Conservation (phyloP, 1,284 basidiomycete species). For the Stereum hirsutum region DNA sequence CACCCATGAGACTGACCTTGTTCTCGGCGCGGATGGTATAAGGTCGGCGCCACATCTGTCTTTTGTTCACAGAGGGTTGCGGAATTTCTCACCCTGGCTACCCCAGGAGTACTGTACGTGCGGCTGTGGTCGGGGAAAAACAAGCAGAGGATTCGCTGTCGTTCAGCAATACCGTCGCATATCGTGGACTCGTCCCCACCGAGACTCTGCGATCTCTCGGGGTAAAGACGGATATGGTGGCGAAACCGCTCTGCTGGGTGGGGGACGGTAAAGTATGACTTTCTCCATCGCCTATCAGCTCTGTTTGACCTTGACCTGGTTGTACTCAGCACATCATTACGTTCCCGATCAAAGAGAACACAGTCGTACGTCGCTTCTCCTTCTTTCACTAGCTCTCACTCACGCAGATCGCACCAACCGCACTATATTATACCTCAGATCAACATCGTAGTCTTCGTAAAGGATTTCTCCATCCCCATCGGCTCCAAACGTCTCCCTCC, state of each 20-base stretch:
- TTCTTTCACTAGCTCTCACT: neutral
- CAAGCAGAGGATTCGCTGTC: conserved; percentile 17
- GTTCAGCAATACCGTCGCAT: conserved; percentile 37
- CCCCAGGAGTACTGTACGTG: conserved; percentile 35
- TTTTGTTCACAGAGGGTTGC: too few species aligned
- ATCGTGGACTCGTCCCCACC: conserved; percentile 33
- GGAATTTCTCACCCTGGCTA: too few species aligned
- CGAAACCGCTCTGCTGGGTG: neutral
- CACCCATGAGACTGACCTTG: conserved; percentile 35
- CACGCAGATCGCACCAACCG: neutral
- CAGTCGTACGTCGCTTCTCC: conserved; percentile 25
- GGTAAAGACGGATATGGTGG: neutral
- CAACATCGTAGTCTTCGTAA: conserved; percentile 2
- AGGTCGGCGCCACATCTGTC: too few species aligned
- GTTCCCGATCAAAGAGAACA: conserved; percentile 39
- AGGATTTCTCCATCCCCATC: conserved; percentile 1
- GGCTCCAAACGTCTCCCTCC: neutral
- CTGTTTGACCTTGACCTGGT: too few species aligned
- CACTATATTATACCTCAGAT: neutral
- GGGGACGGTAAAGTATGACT: neutral
- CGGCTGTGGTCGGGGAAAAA: conserved; percentile 22
- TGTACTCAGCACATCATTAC: conserved; percentile 44
- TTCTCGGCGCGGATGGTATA: conserved; percentile 47
- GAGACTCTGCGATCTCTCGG: conserved; percentile 11
- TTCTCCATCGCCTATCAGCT: neutral